Evolutionary conservation across 257 asterid genomes (phyloP).

Genomic region (Ilex aquifolium): DNA sequence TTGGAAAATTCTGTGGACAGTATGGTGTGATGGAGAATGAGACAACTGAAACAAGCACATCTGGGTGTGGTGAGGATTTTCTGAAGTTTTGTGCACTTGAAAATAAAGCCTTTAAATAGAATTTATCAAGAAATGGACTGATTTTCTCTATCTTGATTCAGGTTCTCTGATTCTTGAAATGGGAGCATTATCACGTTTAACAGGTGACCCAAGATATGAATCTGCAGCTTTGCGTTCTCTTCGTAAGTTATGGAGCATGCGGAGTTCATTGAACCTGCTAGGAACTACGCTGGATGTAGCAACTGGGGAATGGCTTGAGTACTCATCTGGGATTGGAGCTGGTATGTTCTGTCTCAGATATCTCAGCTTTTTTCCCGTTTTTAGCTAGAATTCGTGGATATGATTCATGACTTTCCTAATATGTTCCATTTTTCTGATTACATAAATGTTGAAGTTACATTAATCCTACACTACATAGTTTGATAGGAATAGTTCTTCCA

Average conservation of each 20-base stretch:
- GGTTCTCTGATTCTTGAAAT: slow-evolving; percentile 98
- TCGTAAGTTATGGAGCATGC: slow-evolving; percentile 95
- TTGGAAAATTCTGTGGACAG: slow-evolving; percentile 51
- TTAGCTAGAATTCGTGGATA: slow-evolving; percentile 7
- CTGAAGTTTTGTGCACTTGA: neutral
- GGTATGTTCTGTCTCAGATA: slow-evolving; percentile 32
- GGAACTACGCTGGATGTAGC: slow-evolving; percentile 90
- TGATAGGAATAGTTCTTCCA: neutral
- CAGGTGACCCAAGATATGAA: slow-evolving; percentile 90
- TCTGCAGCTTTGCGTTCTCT: slow-evolving; percentile 84
- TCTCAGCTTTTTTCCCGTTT: neutral
- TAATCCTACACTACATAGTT: neutral
- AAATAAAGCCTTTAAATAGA: neutral
- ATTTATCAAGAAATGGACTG: slow-evolving; percentile 13
- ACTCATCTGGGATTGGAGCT: slow-evolving; percentile 96
- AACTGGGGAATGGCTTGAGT: slow-evolving; percentile 90
- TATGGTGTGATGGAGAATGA: slow-evolving; percentile 84
- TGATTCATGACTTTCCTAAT: neutral
- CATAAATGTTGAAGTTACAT: too few species aligned
- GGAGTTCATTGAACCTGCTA: slow-evolving; percentile 87
- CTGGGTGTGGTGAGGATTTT: slow-evolving; percentile 77
- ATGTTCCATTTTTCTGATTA: neutral
- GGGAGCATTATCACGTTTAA: slow-evolving; percentile 90
- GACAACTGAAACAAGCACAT: slow-evolving; percentile 95
- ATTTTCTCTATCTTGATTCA: slow-evolving; percentile 22